phyloP scores from a whole-genome alignment of 768 basidiomycete genomes.

The Psilocybe cubensis region DNA sequence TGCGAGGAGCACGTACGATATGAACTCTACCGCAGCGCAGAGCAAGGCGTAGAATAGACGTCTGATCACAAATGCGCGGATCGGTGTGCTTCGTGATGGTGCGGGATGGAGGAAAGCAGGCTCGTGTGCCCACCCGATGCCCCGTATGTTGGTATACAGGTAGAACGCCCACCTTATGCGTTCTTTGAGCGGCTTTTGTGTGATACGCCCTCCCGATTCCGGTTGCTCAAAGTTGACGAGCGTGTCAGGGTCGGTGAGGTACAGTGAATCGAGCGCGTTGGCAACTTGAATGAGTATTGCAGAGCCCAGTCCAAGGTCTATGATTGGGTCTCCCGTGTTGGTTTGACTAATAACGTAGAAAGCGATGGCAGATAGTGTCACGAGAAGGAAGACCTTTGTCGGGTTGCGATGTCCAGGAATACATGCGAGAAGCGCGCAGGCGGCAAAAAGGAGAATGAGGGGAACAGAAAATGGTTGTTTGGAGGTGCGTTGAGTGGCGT shows the following conservation, averaged over 20 bases:
- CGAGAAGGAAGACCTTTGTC: constrained; percentile 14
- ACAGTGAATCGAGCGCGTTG: constrained; percentile 29
- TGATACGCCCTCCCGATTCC: constrained; percentile 8
- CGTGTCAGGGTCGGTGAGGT: constrained; percentile 30
- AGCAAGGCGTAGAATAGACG: constrained; percentile 15
- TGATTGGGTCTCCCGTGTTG: constrained; percentile 27
- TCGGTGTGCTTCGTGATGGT: constrained; percentile 21
- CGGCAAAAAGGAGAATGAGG: constrained; percentile 12
- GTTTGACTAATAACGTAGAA: constrained; percentile 30
- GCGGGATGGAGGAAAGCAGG: too few relatives aligned
- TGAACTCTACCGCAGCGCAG: constrained; percentile 9
- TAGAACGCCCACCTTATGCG: constrained; percentile 33
- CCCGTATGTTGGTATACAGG: constrained; percentile 34
- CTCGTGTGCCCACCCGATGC: constrained; percentile 39
- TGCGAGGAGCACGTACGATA: constrained; percentile 9
- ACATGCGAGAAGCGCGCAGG: constrained; percentile 2
- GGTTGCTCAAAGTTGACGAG: constrained; percentile 22
- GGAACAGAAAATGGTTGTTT: constrained; percentile 12
- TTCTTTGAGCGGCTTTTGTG: constrained; percentile 15
- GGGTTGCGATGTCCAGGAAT: constrained; percentile 16
- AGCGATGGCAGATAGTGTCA: constrained; percentile 16
- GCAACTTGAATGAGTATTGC: constrained; percentile 26
- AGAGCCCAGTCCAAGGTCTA: constrained; percentile 26
- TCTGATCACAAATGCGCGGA: constrained; percentile 24
- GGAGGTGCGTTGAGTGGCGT: too few relatives aligned